phyloP scores from a whole-genome alignment of 768 basidiomycete genomes.

The Flagelloscypha sp. region DNA sequence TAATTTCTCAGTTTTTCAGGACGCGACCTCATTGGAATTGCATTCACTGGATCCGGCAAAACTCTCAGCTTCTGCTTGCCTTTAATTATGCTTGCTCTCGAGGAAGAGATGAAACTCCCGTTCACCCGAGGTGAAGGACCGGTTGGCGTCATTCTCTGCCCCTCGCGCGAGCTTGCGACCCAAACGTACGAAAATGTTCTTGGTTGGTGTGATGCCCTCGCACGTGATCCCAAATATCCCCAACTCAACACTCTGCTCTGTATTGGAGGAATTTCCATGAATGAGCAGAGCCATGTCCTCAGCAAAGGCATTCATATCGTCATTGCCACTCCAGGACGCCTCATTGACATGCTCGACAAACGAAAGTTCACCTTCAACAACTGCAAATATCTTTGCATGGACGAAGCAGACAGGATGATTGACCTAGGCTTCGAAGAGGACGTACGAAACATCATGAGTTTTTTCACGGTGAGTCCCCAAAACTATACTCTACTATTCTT shows the following conservation, averaged over 20 bases:
- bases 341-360: slow-evolving; percentile 98
- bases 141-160: slow-evolving; percentile 93
- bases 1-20: slow-evolving; percentile 67
- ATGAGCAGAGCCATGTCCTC: slow-evolving; percentile 89
- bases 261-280: slow-evolving; percentile 98
- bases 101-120: slow-evolving; percentile 86
- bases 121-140: slow-evolving; percentile 93
- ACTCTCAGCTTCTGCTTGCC: slow-evolving; percentile 98
- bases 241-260: slow-evolving; percentile 82
- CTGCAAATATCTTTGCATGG: slow-evolving; percentile 97
- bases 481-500: slow-evolving; percentile 3
- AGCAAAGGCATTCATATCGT: slow-evolving; percentile 91
- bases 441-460: slow-evolving; percentile 97
- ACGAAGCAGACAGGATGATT: slow-evolving; percentile 99
- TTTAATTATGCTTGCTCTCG: slow-evolving; percentile 90
- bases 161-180: slow-evolving; percentile 91
- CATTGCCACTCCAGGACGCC: slow-evolving; percentile 91
- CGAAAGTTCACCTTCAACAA: slow-evolving; percentile 84
- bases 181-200: slow-evolving; percentile 96
- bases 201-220: slow-evolving; percentile 75
- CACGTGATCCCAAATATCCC: slow-evolving; percentile 76
- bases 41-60: slow-evolving; percentile 98
- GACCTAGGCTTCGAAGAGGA: slow-evolving; percentile 99
- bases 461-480: slow-evolving; percentile 69
- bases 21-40: slow-evolving; percentile 97